Base-by-base conservation (phyloP, 805 yeast genomes). In the Sugiyamaella boreocaroliniensis region DNA sequence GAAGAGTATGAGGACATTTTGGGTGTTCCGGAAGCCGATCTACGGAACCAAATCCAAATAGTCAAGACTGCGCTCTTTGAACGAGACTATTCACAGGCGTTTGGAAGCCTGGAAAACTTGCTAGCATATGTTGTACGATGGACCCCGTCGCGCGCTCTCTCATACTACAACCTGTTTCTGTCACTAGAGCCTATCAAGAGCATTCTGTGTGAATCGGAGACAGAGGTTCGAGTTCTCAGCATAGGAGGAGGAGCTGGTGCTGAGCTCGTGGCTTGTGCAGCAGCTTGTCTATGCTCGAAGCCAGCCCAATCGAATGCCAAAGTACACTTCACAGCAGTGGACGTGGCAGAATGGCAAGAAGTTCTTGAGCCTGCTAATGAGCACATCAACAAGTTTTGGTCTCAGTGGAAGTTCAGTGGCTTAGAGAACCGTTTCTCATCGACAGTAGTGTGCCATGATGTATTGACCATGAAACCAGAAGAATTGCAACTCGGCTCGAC, bases 201-300 rank as follows among this genome's bases (percentile, higher is more conserved):
- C 76, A 19, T 61, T 79, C n/a, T 47, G 45, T 34, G 53, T 58
- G 4, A 16, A 19, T 20, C 14, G 22, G 45, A 42, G n/a, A 15
- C 18, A 4, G 45, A 29, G 14, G 45, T 43, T 8, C 40, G 48
- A 20, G 78, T 83, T 0, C 65, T 88, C 37, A 79, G 84, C 60
- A 74, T 89, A 40, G 97, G 96, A 16, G 96, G 95, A 20, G 97
- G 97, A 37, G 96, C 96, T 0, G 87, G 92, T 4, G 86, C 89
- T 1, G 97, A 89, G 64, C 68, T 88, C 20, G 78, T 79, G 8
- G 86, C 80, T 0, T 62, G 87, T 43, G 79, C 80, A 1, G 37
- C 37, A 32, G 37, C 37, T 10, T 10, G n/a, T 14, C 37, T 32
- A 14, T 32, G 37, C 11, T 32, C 37, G 8, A 32, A 32, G n/a